Evolutionary conservation across 2,329 filamentous ascomycete genomes (phyloP).

Genomic region (Malbranchea cinnamomea): DNA sequence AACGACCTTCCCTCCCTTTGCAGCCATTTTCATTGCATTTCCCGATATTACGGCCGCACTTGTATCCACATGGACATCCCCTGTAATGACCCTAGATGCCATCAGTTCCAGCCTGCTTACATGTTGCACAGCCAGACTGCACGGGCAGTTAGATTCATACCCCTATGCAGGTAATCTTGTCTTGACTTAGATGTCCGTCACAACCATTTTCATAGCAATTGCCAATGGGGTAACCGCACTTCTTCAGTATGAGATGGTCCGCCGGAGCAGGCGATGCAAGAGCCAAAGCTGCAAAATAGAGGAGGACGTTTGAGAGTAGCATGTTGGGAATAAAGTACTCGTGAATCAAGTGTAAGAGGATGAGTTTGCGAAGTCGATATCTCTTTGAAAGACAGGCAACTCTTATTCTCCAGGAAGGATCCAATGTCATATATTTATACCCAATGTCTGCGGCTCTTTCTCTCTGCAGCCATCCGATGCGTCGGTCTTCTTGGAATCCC

Average conservation of each 20-base stretch:
- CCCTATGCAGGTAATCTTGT: constrained; percentile 7
- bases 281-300: constrained; percentile 5
- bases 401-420: too few relatives aligned
- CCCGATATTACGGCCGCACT: constrained; percentile 6
- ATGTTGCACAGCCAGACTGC: too few relatives aligned
- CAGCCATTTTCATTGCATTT: constrained; percentile 8
- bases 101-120: neutral
- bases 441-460: too few relatives aligned
- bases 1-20: constrained; percentile 5
- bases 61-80: constrained; percentile 8
- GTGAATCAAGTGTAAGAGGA: too few relatives aligned
- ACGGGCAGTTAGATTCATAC: constrained; percentile 7
- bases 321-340: too few relatives aligned
- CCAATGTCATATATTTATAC: too few relatives aligned
- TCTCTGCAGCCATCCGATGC: too few relatives aligned
- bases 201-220: constrained; percentile 9
- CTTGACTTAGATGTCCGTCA: constrained; percentile 6
- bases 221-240: constrained; percentile 8
- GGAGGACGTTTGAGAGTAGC: constrained; percentile 6
- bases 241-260: too few relatives aligned
- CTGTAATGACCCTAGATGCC: constrained; percentile 5
- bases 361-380: too few relatives aligned
- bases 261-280: constrained; percentile 4
- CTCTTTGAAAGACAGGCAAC: too few relatives aligned
- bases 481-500: too few relatives aligned